Base-by-base conservation (phyloP, 1,284 basidiomycete species). In the Sphagnurus paluster region DNA sequence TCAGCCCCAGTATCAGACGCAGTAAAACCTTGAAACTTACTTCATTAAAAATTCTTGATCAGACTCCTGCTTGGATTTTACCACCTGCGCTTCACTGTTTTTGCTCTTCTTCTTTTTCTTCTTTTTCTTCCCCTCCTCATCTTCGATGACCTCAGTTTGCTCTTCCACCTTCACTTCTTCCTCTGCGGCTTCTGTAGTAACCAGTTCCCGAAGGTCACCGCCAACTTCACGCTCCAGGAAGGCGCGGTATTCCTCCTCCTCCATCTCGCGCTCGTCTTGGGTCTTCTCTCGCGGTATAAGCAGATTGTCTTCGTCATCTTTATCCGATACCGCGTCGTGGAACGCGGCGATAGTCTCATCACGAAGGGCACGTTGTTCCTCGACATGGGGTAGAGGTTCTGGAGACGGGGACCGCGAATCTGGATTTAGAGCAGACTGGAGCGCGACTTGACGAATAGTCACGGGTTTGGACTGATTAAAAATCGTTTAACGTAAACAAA, bases 31-130 rank as follows among this genome's bases (percentile, higher is more conserved):
- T 23, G 20, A 11, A 2, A 75, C 84, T 58, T 60, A 97, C 93
- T 92, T 88, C 72, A 95, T 80, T 42, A 99, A 71, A 62, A 99
- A 99, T 51, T 94, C 85, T 51, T 90, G 86, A 59, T 91, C 87
- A 7, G 71, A 70, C 44, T 83, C 80, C 50, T 82, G 72, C 62
- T 81, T 83, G 39, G 65, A 59, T 54, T 68, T 71, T 37, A 52
- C 56, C 26, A 37, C 54, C 8, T 41, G 32, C 17, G 55, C 59
- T 39, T 60, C 57, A 49, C 50, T 53, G 54, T 63, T 66, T 55
- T 63, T 61, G 49, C 58, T 68, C 37, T 61, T 49, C 37, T 57
- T 63, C 42, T 60, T 60, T 48, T 51, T 56, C 39, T 44, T 62
- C 60, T 63, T 66, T 55, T 64, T 62, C 49, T 60, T 67, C 32